A percentile compares a stretch with the other conserved stretches of the same genome.
These are phyloP conservation scores for Microbotryum silenes-acaulis DNA, from an alignment of 1,284 basidiomycete species.

Conservation along the genomic window DNA sequence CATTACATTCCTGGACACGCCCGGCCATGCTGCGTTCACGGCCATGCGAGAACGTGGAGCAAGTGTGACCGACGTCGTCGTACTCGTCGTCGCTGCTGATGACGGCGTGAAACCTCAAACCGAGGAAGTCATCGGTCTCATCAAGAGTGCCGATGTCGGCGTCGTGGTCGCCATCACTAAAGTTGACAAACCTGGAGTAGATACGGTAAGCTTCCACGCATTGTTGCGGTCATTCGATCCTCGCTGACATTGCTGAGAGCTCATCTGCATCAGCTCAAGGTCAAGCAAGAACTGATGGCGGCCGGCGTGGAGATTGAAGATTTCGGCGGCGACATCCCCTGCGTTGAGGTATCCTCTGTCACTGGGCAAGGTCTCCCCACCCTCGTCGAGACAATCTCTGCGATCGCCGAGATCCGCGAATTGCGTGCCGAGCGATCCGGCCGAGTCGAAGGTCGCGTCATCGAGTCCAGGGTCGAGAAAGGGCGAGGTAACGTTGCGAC, in stretches of 20 bases:
- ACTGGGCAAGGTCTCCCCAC: constrained; percentile 75
- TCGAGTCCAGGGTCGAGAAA: constrained; percentile 83
- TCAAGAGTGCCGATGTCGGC: constrained; percentile 57
- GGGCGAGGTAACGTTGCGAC: constrained; percentile 88
- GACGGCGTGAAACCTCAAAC: constrained; percentile 99
- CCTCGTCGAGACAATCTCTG: constrained; percentile 82
- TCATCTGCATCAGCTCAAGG: constrained; percentile 51
- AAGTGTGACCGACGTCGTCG: constrained; percentile 88
- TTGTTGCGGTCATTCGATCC: background rate
- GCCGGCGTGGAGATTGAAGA: constrained; percentile 81
- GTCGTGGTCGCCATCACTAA: constrained; percentile 91
- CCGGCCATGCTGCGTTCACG: constrained; percentile 96
- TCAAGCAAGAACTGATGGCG: constrained; percentile 68
- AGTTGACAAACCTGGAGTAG: constrained; percentile 74
- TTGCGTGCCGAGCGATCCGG: constrained; percentile 73
- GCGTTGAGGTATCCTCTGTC: constrained; percentile 82
- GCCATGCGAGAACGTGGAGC: constrained; percentile 95
- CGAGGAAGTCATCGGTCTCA: constrained; percentile 76
- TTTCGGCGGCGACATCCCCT: constrained; percentile 84
- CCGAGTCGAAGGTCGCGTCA: constrained; percentile 69
- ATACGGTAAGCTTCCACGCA: constrained; percentile 53
- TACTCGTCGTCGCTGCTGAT: constrained; percentile 94
- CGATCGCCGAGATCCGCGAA: constrained; percentile 85
- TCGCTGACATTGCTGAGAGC: background rate
- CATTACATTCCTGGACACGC: constrained; percentile 97